Conservation (phyloP, 164 flowering plant species). For the Chimonanthus salicifolius region DNA sequence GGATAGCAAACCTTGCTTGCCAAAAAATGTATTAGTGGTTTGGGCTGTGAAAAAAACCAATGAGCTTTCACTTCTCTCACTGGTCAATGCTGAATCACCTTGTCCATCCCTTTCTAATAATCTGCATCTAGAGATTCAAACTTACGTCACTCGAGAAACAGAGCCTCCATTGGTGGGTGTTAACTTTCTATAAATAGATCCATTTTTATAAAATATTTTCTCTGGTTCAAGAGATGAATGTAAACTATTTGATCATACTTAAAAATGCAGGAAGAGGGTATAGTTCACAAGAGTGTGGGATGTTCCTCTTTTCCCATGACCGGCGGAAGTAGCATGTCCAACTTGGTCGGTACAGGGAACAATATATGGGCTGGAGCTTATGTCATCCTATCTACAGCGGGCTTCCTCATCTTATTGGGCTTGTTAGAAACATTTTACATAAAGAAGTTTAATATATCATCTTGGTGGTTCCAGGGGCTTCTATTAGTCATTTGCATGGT, state of each 20-base stretch:
- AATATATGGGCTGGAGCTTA: conserved; percentile 71
- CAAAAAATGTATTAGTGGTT: conserved; percentile 52
- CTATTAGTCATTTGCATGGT: conserved; percentile 60
- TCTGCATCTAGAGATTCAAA: conserved; percentile 51
- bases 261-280: conserved; percentile 62
- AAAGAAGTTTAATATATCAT: conserved; percentile 32
- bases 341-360: conserved; percentile 81
- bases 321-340: conserved; percentile 47
- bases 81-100: conserved; percentile 46
- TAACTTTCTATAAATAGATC: not conserved
- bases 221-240: not conserved
- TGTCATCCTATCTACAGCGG: conserved; percentile 45
- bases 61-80: conserved; percentile 70
- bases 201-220: not conserved
- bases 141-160: conserved; percentile 71
- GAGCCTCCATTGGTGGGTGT: conserved; percentile 62
- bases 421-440: conserved; percentile 49
- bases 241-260: not conserved
- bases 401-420: conserved; percentile 41
- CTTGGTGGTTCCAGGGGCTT: conserved; percentile 88
- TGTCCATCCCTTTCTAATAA: conserved; percentile 45
- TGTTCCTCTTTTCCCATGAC: conserved; percentile 26
- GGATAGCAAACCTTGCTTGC: conserved; percentile 51
- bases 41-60: conserved; percentile 80
- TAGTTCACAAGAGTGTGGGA: conserved; percentile 11